phyloP scores from a whole-genome alignment of 306 rosid genomes.

The Dryas octopetala region DNA sequence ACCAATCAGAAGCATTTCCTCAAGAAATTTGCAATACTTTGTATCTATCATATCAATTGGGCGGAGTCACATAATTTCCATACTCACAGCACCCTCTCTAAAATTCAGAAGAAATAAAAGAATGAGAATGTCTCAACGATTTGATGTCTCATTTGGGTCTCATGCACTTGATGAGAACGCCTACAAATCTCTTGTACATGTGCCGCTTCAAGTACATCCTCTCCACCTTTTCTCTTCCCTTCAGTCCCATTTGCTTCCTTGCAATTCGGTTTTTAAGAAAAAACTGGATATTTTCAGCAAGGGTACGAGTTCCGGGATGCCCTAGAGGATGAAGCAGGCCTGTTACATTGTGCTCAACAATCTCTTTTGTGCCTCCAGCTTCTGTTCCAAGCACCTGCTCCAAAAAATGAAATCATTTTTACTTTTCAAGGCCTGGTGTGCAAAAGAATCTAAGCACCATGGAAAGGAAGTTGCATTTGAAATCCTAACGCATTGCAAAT shows the following conservation, averaged over 20 bases:
- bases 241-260: conserved; percentile 70
- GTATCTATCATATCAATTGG: neutral
- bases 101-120: conserved; percentile 36
- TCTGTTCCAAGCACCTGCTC: conserved; percentile 87
- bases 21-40: neutral
- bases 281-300: conserved; percentile 60
- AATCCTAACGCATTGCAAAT: neutral
- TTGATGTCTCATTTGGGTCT: conserved; percentile 46
- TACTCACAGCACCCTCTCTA: conserved; percentile 21
- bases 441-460: neutral
- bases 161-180: conserved; percentile 73
- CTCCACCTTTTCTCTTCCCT: conserved; percentile 74
- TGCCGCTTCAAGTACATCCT: conserved; percentile 75
- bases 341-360: conserved; percentile 77
- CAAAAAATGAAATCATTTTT: conserved; percentile 20
- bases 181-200: conserved; percentile 76
- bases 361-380: conserved; percentile 84
- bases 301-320: conserved; percentile 47
- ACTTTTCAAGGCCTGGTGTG: conserved; percentile 11
- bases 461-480: neutral
- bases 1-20: too few species aligned
- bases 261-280: conserved; percentile 52
- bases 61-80: neutral
- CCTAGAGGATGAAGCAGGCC: conserved; percentile 84
- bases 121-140: conserved; percentile 24